Evolutionary conservation across 306 rosid genomes (phyloP), one percentile per base, ranked within the genome.

Genomic region (Prunus padus): DNA sequence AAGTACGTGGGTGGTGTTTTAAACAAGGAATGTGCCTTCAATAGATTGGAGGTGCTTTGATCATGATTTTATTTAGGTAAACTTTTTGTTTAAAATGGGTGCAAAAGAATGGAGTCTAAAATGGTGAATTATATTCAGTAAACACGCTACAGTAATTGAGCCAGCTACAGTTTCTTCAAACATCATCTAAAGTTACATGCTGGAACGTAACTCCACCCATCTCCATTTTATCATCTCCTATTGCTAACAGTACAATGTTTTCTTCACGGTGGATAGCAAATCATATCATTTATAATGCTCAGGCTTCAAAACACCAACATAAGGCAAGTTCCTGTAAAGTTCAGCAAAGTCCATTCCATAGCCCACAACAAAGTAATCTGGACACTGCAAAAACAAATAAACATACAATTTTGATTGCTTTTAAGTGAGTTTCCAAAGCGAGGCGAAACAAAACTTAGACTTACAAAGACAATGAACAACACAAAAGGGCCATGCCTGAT

Each of bases 331-430:
- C 84, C 98, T 87, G 69, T 92, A 95, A 4, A 77, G 16, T 78
- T 95, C 97, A 0, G 90, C 96, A 64, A 74, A 90, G 82, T 95
- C 98, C 96, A 95, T 75, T 49, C 98, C 97, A 42, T 92, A 95
- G 20, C 98, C 98, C 73, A 95, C 98, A 10, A 95, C 96, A 81
- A 95, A 95, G 60, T 70, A 71, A 77, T 95, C 88, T 66, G 96
- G 93, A 65, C 97, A 92, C 98, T 94, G 98, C 87, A 69, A 46
- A 56, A 80, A 69, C 60, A 55, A 37, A 42, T 42, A 72, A 63
- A 65, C 47, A 77, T 19, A 30, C 3, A 14, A 31, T 57, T 60
- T 55, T 23, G 0, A 23, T 0, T 42, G 63, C 3, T 19, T 30
- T 19, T 47, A 46, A 33, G 78, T 52, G 26, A 46, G 19, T 30